phyloP scores from a whole-genome alignment of 495 filamentous ascomycete species.

The Talaromyces liani region DNA sequence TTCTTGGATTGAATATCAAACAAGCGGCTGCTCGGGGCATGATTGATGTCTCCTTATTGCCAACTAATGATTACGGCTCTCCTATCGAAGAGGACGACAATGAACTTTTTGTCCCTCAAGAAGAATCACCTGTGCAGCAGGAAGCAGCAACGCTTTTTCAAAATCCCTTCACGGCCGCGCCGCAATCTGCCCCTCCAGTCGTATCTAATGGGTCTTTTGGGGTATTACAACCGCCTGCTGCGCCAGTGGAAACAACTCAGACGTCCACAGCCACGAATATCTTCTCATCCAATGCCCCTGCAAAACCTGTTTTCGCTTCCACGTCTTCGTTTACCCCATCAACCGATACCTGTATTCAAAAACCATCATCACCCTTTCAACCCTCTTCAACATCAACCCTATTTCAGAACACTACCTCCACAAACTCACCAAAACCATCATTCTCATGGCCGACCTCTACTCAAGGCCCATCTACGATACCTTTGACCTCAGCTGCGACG shows the following conservation, averaged over 20 bases:
- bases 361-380: neutral
- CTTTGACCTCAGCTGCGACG: neutral
- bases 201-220: neutral
- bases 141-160: constrained; percentile 16
- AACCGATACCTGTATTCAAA: too few relatives aligned
- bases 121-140: constrained; percentile 13
- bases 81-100: constrained; percentile 17
- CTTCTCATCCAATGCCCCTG: neutral
- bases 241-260: neutral
- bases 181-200: neutral
- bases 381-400: neutral
- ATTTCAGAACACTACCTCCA: neutral
- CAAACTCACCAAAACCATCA: neutral
- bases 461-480: neutral
- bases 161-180: neutral
- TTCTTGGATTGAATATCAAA: constrained; percentile 43
- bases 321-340: neutral
- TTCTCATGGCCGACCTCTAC: constrained; percentile 1
- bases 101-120: constrained; percentile 37
- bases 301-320: neutral
- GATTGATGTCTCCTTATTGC: constrained; percentile 29
- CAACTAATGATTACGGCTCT: constrained; percentile 8
- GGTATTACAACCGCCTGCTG: neutral
- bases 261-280: neutral
- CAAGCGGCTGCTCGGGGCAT: constrained; percentile 40